Evolutionary conservation across 2,329 filamentous ascomycete genomes (phyloP), one percentile per base, ranked within the genome.

Genomic region (Aspergillus neoniger): DNA sequence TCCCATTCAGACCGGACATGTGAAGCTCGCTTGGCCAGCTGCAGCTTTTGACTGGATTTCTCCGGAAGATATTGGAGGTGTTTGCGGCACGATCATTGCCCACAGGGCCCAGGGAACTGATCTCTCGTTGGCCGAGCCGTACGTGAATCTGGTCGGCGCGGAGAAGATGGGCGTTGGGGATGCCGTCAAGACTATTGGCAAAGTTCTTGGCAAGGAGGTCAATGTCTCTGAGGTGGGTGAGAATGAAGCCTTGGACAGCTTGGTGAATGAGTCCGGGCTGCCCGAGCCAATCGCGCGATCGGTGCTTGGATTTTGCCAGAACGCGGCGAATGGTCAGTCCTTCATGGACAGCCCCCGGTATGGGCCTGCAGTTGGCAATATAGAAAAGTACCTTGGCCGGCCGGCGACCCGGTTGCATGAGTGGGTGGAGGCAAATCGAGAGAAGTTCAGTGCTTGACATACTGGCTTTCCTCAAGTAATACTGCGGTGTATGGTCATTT

Each of bases 31-130:
- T 7, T 65, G 66, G 9, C 71, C 74, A 0, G 65, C 74, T 4
- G 70, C 69, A 10, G 57, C 62, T 43, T 67, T 72, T 14, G 81
- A 84, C 63, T 74, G 64, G 21, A 77, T 83, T 52, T 65, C 75
- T 0, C 77, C 79, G 0, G 67, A 67, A 2, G 81, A 83, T 63
- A 82, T 84, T 47, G 82, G 82, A 10, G 64, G 69, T 17, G 81
- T 81, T 2, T 65, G 65, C 30, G 81, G 79, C 3, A 70, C 63
- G 0, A 66, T 82, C 8, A 70, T 83, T 2, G 62, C 55, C 1
- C 53, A 49, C 5, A 47, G 21, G 38, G 76, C 69, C 2, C 65
- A 74, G 17, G 74, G 75, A 2, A 66, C 69, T 8, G 21, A 30
- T 28, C 4, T 28, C 12, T 14, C 8, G 6, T 28, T 15, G 10